Evolutionary conservation across 2,329 filamentous ascomycete species (phyloP), one percentile per base, ranked within the genome.

Genomic region (Westerdykella aurantiaca): DNA sequence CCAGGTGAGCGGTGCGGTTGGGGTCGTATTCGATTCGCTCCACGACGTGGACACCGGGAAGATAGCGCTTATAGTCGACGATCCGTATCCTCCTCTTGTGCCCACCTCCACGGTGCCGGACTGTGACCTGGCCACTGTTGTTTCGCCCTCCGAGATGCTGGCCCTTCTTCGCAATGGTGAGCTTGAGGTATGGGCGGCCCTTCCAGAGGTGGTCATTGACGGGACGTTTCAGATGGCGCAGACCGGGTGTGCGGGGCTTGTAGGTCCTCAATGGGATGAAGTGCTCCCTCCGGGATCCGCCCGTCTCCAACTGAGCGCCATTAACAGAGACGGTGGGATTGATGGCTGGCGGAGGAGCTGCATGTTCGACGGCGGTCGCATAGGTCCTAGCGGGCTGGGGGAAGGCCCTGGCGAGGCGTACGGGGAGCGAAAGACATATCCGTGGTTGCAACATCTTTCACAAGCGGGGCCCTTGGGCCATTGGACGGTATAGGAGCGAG

Each of bases 141-240:
- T 98, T 98, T 58, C 93, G 81, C 35, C 93, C 93, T 68, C 93
- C 94, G 68, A 95, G 93, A 41, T 81, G 83, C 58, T 95, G 89
- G 13, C 93, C 93, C 68, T 91, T 91, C 69, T 96, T 95, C 31
- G 89, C 82, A 60, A 88, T 87, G 10, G 94, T 98, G 67, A 98
- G 77, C 40, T 83, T 81, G 29, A 87, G 75, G 54, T 85, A 82
- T 1, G 93, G 88, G 44, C 89, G 78, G 46, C 93, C 93, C 71
- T 95, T 96, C 88, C 88, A 97, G 37, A 98, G 74, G 69, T 98
- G 93, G 61, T 96, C 89, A 70, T 97, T 97, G 70, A 96, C 84
- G 12, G 93, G 89, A 35, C 93, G 81, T 67, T 85, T 86, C 53
- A 98, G 75, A 79, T 98, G 93, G 60, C 93, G 83, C 46, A 95